A percentile compares a stretch with the other conserved stretches of the same genome.
These are phyloP conservation scores for Piper betle DNA, from an alignment of 164 flowering plant species.

Conservation along the genomic window DNA sequence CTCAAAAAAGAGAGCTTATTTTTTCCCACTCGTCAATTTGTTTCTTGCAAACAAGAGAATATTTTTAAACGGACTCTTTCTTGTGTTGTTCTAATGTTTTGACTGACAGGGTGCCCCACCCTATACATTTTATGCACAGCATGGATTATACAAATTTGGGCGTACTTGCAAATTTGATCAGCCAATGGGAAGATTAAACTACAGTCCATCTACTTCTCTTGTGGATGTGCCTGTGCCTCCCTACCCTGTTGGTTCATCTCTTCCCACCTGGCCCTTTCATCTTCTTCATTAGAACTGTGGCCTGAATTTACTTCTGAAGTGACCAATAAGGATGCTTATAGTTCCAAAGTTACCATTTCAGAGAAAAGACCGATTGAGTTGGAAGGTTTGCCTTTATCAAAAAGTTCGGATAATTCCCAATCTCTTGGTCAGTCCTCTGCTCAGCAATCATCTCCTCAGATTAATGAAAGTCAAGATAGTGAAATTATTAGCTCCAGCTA, in stretches of 20 bases:
- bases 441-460: conserved; percentile 20
- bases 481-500: conserved; percentile 28
- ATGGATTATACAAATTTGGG: conserved; percentile 80
- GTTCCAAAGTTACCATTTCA: conserved; percentile 39
- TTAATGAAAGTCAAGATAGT: conserved; percentile 15
- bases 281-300: conserved; percentile 72
- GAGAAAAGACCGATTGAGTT: conserved; percentile 42
- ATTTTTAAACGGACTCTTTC: too few relatives aligned
- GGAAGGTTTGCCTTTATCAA: conserved; percentile 48
- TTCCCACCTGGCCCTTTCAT: conserved; percentile 72
- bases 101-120: conserved; percentile 54
- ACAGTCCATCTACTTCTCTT: conserved; percentile 93
- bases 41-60: too few relatives aligned
- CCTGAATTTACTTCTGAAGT: conserved; percentile 40
- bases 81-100: background rate
- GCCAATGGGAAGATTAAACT: conserved; percentile 58
- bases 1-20: too few relatives aligned
- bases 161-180: conserved; percentile 81
- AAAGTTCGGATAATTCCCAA: conserved; percentile 27
- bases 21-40: too few relatives aligned
- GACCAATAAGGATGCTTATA: conserved; percentile 29
- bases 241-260: conserved; percentile 70
- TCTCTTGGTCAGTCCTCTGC: conserved; percentile 26
- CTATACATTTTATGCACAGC: conserved; percentile 57
- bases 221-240: conserved; percentile 91